A percentile compares a stretch with the other conserved stretches of the same genome.
phyloP scores from a whole-genome alignment of 139 green algal genomes.

The Nannochloris sp. region DNA sequence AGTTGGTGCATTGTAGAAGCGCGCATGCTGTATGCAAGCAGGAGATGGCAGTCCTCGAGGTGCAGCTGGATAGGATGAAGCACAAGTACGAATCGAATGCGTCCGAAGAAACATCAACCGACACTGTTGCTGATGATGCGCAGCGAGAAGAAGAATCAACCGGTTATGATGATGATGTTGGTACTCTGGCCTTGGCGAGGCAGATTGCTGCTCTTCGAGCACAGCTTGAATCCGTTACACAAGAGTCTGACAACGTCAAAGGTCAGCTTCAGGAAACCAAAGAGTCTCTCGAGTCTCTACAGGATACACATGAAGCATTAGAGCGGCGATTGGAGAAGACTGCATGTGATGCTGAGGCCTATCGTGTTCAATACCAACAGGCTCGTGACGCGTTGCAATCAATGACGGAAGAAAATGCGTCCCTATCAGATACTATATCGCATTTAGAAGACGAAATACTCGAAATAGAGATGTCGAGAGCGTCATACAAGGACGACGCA shows the following conservation, averaged over 20 bases:
- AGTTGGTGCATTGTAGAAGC: neutral
- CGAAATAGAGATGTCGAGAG: neutral
- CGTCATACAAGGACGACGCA: neutral
- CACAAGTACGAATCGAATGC: neutral
- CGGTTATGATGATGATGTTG: neutral
- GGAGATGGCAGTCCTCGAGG: constrained; percentile 4
- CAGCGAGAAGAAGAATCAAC: neutral
- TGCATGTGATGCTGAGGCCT: too few relatives aligned
- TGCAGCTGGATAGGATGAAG: neutral
- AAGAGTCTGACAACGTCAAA: neutral
- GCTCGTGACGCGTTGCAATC: neutral
- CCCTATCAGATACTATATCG: neutral
- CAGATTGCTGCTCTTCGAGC: constrained; percentile 4
- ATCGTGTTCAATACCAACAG: neutral
- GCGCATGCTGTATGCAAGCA: neutral
- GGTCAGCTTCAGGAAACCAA: too few relatives aligned
- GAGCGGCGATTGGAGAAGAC: too few relatives aligned
- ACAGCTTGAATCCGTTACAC: neutral
- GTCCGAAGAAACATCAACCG: neutral
- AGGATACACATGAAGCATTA: too few relatives aligned
- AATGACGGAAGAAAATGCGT: neutral
- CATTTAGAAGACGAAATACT: neutral
- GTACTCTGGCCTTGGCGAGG: neutral
- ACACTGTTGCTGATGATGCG: too few relatives aligned
- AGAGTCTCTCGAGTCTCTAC: too few relatives aligned